A percentile compares a stretch with the other conserved stretches of the same genome.
Evolutionary conservation across 129 eudicot genomes (phyloP).

Genomic region (Kitagawia praeruptora): DNA sequence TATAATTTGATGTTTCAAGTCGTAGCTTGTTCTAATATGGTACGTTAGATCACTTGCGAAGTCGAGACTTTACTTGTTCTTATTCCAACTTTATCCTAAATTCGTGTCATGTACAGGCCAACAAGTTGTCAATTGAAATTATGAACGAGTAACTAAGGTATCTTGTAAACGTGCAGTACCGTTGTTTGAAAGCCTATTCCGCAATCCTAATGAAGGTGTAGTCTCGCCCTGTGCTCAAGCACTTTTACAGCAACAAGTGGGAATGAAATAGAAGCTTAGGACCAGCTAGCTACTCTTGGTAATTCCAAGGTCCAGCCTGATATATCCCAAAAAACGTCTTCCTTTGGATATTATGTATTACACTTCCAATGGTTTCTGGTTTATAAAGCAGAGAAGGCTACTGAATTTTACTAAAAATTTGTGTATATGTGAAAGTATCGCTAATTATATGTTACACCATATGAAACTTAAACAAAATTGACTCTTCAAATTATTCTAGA

Average conservation of each 20-base stretch:
- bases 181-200: too few species aligned
- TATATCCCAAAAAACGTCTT: not conserved
- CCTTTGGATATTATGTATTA: not conserved
- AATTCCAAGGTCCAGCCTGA: too few species aligned
- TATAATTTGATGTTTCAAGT: not conserved
- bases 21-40: too few species aligned
- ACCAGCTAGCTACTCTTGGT: too few species aligned
- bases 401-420: not conserved
- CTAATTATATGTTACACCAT: not conserved
- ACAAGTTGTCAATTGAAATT: not conserved
- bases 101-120: not conserved
- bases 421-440: not conserved
- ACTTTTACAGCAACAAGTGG: too few species aligned
- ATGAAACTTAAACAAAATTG: not conserved
- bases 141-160: not conserved
- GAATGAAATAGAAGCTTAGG: too few species aligned
- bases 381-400: not conserved
- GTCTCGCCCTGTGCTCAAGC: too few species aligned
- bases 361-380: not conserved
- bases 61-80: too few species aligned
- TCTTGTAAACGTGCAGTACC: too few species aligned
- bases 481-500: constrained; percentile 28
- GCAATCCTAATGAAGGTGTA: too few species aligned
- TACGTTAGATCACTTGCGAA: too few species aligned
- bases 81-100: not conserved